phyloP scores from a whole-genome alignment of 768 basidiomycete genomes.

The Panellus pusillus region DNA sequence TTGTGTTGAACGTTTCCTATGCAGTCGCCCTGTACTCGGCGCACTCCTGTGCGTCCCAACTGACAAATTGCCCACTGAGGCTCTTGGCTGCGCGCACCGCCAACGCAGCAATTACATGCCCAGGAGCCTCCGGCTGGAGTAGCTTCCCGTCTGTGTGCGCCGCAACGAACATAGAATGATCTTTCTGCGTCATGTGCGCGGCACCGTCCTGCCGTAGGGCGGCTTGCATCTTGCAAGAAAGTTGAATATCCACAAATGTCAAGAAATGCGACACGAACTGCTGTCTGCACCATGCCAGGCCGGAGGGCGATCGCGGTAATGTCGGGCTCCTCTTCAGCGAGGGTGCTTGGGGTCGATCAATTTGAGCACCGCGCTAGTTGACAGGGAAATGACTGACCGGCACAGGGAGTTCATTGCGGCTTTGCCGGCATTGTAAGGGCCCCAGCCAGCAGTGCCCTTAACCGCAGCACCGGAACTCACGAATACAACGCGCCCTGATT shows the following conservation, averaged over 20 bases:
- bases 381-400: constrained; percentile 43
- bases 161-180: constrained; percentile 58
- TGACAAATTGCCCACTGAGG: constrained; percentile 76
- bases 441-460: constrained; percentile 66
- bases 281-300: constrained; percentile 87
- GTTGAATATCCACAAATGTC: neutral
- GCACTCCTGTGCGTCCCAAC: constrained; percentile 77
- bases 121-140: constrained; percentile 71
- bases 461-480: constrained; percentile 85
- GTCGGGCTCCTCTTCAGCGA: constrained; percentile 81
- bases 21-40: constrained; percentile 42
- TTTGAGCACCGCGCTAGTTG: neutral
- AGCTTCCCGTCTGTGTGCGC: constrained; percentile 66
- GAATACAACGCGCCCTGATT: constrained; percentile 66
- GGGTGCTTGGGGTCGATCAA: constrained; percentile 51
- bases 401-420: constrained; percentile 88
- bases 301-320: constrained; percentile 75
- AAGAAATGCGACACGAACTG: constrained; percentile 43
- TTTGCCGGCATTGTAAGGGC: constrained; percentile 79
- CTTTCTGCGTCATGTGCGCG: constrained; percentile 52
- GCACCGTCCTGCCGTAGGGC: constrained; percentile 51
- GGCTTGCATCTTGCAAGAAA: constrained; percentile 68
- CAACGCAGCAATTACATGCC: constrained; percentile 77
- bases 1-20: neutral
- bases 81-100: constrained; percentile 61